Conservation (phyloP, 352 stramenopile species). For the Peronospora destructor region DNA sequence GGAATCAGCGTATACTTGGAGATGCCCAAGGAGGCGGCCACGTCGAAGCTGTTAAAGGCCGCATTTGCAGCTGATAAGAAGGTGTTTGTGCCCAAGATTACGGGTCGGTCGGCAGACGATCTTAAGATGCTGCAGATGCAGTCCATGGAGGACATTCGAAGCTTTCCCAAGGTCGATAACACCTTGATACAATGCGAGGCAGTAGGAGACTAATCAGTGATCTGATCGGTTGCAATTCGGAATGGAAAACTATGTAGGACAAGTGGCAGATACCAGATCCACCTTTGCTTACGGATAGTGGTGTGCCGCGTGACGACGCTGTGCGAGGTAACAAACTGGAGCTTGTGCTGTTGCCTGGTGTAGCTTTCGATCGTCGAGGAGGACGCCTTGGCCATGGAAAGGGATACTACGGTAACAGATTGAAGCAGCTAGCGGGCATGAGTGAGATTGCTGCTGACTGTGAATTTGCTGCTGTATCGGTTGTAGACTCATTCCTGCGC, state of each 20-base stretch:
- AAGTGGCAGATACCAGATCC: slow-evolving; percentile 87
- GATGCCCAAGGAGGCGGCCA: slow-evolving; percentile 79
- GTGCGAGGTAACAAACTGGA: slow-evolving; percentile 50
- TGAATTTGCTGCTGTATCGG: slow-evolving; percentile 5
- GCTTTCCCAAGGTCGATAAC: slow-evolving; percentile 65
- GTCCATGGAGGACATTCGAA: slow-evolving; percentile 58
- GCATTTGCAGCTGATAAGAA: slow-evolving; percentile 62
- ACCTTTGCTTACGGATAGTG: slow-evolving; percentile 25
- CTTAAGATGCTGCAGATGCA: slow-evolving; percentile 67
- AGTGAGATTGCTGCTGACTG: slow-evolving; percentile 7
- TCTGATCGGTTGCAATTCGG: slow-evolving; percentile 12
- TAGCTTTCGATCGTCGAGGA: slow-evolving; percentile 72
- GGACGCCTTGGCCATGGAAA: slow-evolving; percentile 83
- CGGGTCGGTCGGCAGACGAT: slow-evolving; percentile 48
- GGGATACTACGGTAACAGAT: slow-evolving; percentile 78
- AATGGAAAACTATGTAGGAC: slow-evolving; percentile 37
- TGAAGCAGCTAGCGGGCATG: neutral
- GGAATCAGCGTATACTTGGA: slow-evolving; percentile 77
- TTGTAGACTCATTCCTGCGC: slow-evolving; percentile 65
- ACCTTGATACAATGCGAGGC: neutral
- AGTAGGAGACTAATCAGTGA: slow-evolving; percentile 7
- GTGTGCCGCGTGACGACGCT: slow-evolving; percentile 33
- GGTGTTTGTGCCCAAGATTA: slow-evolving; percentile 88
- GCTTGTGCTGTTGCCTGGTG: slow-evolving; percentile 74
- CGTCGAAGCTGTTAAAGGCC: slow-evolving; percentile 36